These are phyloP conservation scores for Myriosclerotinia curreyana DNA, from an alignment of 2,329 filamentous ascomycete species.

Conservation along the genomic window DNA sequence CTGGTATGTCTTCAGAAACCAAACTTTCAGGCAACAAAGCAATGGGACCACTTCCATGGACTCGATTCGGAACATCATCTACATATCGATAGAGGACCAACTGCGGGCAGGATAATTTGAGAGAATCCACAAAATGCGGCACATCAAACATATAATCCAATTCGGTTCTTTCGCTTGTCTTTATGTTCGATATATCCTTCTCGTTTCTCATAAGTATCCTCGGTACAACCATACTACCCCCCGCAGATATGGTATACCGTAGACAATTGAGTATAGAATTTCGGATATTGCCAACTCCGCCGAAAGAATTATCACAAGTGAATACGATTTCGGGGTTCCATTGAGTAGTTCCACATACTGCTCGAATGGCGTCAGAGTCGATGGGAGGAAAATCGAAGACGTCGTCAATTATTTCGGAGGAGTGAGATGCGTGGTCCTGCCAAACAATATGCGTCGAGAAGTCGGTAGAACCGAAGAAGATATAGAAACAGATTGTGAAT, in stretches of 20 bases:
- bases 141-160: constrained; percentile 34
- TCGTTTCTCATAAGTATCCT: constrained; percentile 27
- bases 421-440: background rate
- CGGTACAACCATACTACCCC: constrained; percentile 32
- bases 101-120: constrained; percentile 31
- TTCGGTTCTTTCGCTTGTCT: constrained; percentile 23
- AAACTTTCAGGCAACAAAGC: constrained; percentile 14
- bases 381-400: constrained; percentile 32
- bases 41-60: constrained; percentile 1
- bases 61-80: constrained; percentile 14
- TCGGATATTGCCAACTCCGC: constrained; percentile 35
- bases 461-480: background rate
- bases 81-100: constrained; percentile 26
- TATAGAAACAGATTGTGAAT: background rate
- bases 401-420: constrained; percentile 14
- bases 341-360: constrained; percentile 29
- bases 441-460: background rate
- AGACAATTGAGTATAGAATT: constrained; percentile 38
- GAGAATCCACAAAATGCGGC: constrained; percentile 30
- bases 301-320: constrained; percentile 32
- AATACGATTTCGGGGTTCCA: constrained; percentile 34
- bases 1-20: background rate
- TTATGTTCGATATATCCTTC: constrained; percentile 21
- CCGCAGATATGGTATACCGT: constrained; percentile 35
- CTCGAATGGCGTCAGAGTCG: constrained; percentile 28